phyloP scores from a whole-genome alignment of 2,329 filamentous ascomycete genomes.

The Aschersonia sp. region DNA sequence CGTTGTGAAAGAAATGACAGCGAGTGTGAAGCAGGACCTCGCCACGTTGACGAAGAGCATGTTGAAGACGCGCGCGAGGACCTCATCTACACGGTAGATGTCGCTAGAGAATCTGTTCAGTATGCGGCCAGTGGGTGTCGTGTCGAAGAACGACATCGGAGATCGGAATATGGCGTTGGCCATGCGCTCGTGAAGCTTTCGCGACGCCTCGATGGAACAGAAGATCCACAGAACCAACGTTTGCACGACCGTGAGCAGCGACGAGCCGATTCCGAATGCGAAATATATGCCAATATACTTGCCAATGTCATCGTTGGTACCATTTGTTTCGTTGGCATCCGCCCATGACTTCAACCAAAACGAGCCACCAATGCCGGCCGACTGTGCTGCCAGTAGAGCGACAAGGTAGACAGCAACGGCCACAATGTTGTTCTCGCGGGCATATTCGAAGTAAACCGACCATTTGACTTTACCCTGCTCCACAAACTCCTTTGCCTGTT shows the following conservation, averaged over 20 bases:
- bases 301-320: conserved; percentile 61
- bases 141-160: conserved; percentile 98
- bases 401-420: conserved; percentile 72
- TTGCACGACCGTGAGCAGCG: conserved; percentile 74
- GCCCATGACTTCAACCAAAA: conserved; percentile 94
- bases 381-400: conserved; percentile 67
- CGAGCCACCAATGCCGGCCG: conserved; percentile 67
- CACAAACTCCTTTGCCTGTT: conserved; percentile 72
- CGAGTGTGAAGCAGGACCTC: conserved; percentile 68
- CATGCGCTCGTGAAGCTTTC: conserved; percentile 95
- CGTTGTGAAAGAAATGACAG: conserved; percentile 68
- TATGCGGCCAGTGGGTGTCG: conserved; percentile 89
- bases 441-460: conserved; percentile 84
- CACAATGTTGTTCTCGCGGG: conserved; percentile 78
- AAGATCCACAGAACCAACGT: conserved; percentile 98
- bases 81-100: conserved; percentile 76
- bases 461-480: conserved; percentile 98
- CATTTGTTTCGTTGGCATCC: conserved; percentile 55
- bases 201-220: conserved; percentile 95
- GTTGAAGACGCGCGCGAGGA: conserved; percentile 92
- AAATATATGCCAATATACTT: conserved; percentile 96
- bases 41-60: conserved; percentile 77
- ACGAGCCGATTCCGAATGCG: conserved; percentile 78
- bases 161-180: conserved; percentile 93
- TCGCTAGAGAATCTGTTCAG: conserved; percentile 88